Conservation (phyloP, 1,284 basidiomycete species). For the Leccinum pachyderme region DNA sequence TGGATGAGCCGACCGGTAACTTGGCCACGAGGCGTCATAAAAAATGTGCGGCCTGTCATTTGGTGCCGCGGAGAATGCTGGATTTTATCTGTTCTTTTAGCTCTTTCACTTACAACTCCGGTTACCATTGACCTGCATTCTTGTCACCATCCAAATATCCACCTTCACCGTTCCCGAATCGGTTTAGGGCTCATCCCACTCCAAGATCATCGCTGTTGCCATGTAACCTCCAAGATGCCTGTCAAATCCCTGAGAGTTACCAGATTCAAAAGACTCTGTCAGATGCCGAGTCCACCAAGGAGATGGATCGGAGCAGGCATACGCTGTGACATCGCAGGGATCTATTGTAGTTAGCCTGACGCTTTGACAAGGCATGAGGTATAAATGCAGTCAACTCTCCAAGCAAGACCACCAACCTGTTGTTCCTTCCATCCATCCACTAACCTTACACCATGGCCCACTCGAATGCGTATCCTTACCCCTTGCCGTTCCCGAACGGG, state of each 20-base stretch:
- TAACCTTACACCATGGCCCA: constrained; percentile 9
- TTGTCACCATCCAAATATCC: neutral
- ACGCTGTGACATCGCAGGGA: neutral
- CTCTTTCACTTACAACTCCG: constrained; percentile 8
- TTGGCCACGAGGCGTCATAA: neutral
- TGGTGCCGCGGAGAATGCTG: neutral
- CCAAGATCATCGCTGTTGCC: constrained; percentile 8
- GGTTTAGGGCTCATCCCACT: neutral
- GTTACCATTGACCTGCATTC: neutral
- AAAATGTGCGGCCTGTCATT: neutral
- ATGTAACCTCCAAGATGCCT: neutral
- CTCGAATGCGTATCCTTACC: constrained; percentile 14
- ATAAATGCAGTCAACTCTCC: constrained; percentile 20
- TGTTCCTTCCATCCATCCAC: neutral
- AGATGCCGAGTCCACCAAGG: neutral
- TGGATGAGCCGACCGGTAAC: neutral
- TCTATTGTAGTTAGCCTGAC: constrained; percentile 3
- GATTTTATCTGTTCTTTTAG: constrained; percentile 2
- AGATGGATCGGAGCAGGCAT: neutral
- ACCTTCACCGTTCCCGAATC: neutral
- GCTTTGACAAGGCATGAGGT: constrained; percentile 20
- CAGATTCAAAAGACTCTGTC: neutral
- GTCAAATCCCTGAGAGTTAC: neutral
- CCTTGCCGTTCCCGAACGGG: constrained; percentile 21
- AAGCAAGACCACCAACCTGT: constrained; percentile 1